Evolutionary conservation across 163 green algal genomes (phyloP).

Genomic region (Scenedesmus sp.): DNA sequence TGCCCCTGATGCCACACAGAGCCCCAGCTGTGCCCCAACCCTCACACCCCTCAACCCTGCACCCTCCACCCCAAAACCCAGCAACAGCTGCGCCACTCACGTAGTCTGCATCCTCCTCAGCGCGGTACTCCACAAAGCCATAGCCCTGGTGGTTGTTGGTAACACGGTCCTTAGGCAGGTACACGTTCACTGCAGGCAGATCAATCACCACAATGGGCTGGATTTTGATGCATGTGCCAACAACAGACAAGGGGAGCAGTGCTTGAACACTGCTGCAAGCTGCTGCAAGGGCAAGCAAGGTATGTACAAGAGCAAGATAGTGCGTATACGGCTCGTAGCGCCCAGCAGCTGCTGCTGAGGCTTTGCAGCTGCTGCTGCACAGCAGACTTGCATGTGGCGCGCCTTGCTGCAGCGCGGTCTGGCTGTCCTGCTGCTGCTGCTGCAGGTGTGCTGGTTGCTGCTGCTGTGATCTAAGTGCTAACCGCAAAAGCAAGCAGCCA

Average conservation of each 20-base stretch:
- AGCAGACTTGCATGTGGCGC: no score
- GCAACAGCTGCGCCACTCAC: constrained; percentile 57
- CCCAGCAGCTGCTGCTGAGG: background rate
- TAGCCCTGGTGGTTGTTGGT: constrained; percentile 97
- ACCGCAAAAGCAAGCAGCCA: background rate
- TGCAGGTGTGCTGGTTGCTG: background rate
- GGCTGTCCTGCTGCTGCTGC: background rate
- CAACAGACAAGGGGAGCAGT: no score
- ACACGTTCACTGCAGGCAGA: constrained; percentile 92
- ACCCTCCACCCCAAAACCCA: background rate
- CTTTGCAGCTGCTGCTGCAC: background rate
- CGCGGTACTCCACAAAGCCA: constrained; percentile 97
- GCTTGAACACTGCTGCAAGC: background rate
- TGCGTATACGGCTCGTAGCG: no score
- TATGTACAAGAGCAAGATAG: background rate
- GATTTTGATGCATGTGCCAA: background rate
- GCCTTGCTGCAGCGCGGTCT: no score
- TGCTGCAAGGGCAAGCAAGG: background rate
- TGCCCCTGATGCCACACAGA: background rate
- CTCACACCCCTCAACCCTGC: background rate
- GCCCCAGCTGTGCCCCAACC: background rate
- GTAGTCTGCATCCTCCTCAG: constrained; percentile 97
- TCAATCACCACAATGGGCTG: background rate
- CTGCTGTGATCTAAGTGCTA: background rate
- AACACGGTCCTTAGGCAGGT: constrained; percentile 98